Evolutionary conservation across 1,284 basidiomycete genomes (phyloP).

Genomic region (Bjerkandera adusta): DNA sequence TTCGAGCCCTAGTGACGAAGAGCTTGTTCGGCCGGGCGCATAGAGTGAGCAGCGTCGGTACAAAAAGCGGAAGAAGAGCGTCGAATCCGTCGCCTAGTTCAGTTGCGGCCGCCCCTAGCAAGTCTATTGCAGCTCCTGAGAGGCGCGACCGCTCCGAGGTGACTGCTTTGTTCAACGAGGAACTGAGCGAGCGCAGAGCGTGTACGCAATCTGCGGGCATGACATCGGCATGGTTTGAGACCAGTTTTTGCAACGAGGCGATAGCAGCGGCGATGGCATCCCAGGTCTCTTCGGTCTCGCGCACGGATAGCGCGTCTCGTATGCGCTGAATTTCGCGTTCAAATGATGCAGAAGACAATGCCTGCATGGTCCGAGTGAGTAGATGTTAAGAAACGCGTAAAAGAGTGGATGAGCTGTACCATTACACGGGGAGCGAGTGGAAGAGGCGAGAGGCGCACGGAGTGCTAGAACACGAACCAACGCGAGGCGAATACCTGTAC

Average conservation of each 20-base stretch:
- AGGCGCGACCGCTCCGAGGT: slow-evolving; percentile 77
- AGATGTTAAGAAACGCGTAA: no score
- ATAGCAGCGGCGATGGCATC: slow-evolving; percentile 67
- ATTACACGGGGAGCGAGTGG: no score
- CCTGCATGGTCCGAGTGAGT: no score
- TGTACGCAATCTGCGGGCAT: slow-evolving; percentile 55
- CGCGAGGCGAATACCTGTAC: no score
- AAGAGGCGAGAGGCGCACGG: no score
- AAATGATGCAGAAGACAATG: no score
- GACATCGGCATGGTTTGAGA: slow-evolving; percentile 54
- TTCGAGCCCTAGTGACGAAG: slow-evolving; percentile 62
- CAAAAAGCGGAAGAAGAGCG: slow-evolving; percentile 61
- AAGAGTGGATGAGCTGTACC: no score
- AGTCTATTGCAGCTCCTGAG: slow-evolving; percentile 69
- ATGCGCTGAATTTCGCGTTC: no score
- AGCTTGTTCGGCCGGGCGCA: slow-evolving; percentile 83
- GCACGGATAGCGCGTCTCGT: slow-evolving; percentile 39
- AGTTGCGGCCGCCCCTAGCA: slow-evolving; percentile 53
- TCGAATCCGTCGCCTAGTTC: slow-evolving; percentile 66
- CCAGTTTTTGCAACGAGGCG: slow-evolving; percentile 50
- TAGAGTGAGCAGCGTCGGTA: slow-evolving; percentile 67
- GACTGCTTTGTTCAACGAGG: slow-evolving; percentile 59
- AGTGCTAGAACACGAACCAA: no score
- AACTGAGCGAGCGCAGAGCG: slow-evolving; percentile 51
- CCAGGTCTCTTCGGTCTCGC: slow-evolving; percentile 84